Percentiles rank a stretch among this genome's conserved stretches.
Evolutionary conservation across 2,329 filamentous ascomycete species (phyloP).

Genomic region (Trichoderma simmonsii): DNA sequence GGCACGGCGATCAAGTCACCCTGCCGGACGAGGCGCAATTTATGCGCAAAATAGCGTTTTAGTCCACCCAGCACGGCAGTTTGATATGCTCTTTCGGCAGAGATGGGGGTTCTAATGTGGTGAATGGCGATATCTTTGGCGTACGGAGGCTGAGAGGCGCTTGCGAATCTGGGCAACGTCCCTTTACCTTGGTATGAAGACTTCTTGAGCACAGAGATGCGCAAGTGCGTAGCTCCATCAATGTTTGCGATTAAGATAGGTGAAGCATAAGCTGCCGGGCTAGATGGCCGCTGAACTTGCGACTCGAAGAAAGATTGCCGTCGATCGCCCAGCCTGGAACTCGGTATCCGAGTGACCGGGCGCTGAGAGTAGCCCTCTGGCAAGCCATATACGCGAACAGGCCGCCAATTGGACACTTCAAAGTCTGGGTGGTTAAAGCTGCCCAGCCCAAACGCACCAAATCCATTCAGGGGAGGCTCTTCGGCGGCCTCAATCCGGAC

Average conservation of each 20-base stretch:
- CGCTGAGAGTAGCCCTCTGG: slow-evolving; percentile 69
- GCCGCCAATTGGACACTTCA: slow-evolving; percentile 68
- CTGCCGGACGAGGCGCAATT: slow-evolving; percentile 75
- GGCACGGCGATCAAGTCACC: slow-evolving; percentile 88
- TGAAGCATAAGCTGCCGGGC: slow-evolving; percentile 69
- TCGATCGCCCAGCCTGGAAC: slow-evolving; percentile 50
- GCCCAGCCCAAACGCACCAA: slow-evolving; percentile 64
- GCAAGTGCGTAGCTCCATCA: slow-evolving; percentile 72
- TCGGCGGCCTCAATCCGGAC: slow-evolving; percentile 76
- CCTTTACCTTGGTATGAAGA: slow-evolving; percentile 48
- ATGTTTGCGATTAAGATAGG: slow-evolving; percentile 86
- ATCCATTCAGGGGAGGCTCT: slow-evolving; percentile 67
- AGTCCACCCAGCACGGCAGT: slow-evolving; percentile 81
- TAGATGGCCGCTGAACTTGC: slow-evolving; percentile 59
- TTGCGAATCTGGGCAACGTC: slow-evolving; percentile 54
- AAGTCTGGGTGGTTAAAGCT: slow-evolving; percentile 55
- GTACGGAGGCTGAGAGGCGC: slow-evolving; percentile 54
- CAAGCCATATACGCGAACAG: slow-evolving; percentile 83
- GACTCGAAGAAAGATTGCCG: slow-evolving; percentile 64
- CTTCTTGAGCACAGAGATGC: slow-evolving; percentile 67
- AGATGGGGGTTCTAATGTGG: slow-evolving; percentile 84
- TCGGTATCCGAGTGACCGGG: slow-evolving; percentile 58
- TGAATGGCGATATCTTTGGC: slow-evolving; percentile 78
- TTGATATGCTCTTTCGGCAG: slow-evolving; percentile 80
- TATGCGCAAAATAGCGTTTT: slow-evolving; percentile 83